Percentiles rank a stretch among this genome's conserved stretches.
Conservation (phyloP, 371 early-diverging fungal genomes). For the Mortierella sp. region DNA sequence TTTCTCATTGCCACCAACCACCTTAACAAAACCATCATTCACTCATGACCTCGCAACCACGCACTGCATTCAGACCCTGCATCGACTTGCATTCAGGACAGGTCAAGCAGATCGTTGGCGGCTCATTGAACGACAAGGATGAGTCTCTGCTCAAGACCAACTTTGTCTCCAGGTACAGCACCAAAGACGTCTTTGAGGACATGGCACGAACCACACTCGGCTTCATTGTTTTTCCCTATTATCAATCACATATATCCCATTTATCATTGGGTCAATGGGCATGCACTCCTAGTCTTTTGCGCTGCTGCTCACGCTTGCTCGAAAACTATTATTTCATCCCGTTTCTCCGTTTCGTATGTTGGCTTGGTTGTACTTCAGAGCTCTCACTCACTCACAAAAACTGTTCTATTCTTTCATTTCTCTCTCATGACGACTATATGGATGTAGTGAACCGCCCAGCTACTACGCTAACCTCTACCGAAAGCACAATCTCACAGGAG, state of each 20-base stretch:
- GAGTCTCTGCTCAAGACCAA: slow-evolving; percentile 85
- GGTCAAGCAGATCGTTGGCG: slow-evolving; percentile 99
- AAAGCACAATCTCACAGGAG: slow-evolving; percentile 80
- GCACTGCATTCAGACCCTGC: slow-evolving; percentile 92
- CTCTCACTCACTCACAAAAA: neutral
- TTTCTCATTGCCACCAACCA: neutral
- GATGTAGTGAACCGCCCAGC: slow-evolving; percentile 76
- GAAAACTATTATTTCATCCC: neutral
- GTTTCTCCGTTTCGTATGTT: neutral
- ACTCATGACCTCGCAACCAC: slow-evolving; percentile 26
- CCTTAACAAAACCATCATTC: neutral
- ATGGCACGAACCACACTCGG: neutral
- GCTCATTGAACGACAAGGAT: slow-evolving; percentile 82
- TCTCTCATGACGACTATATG: neutral
- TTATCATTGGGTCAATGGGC: neutral
- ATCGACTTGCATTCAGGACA: slow-evolving; percentile 97
- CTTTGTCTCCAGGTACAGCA: slow-evolving; percentile 85
- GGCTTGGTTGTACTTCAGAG: neutral
- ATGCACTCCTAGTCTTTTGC: slow-evolving; percentile 3
- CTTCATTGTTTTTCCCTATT: neutral
- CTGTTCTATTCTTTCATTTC: slow-evolving; percentile 14
- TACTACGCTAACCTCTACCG: slow-evolving; percentile 90
- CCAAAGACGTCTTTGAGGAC: neutral
- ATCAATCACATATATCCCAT: neutral
- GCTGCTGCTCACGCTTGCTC: slow-evolving; percentile 1